Percentiles rank a stretch among this genome's conserved stretches.
phyloP scores from a whole-genome alignment of 345 rosid species.

The Acer yangbiense region DNA sequence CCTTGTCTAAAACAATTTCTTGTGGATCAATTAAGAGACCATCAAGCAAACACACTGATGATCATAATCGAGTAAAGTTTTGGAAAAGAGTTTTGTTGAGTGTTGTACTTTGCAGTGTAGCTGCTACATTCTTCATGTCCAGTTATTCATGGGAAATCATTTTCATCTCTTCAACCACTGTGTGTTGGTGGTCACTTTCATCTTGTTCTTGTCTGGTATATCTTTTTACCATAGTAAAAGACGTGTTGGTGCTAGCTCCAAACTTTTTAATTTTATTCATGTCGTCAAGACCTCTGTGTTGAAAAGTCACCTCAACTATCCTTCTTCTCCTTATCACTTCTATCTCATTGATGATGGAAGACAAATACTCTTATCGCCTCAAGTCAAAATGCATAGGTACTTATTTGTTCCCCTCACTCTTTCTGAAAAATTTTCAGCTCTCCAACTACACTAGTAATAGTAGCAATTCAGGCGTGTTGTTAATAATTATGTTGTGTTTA shows the following conservation, averaged over 20 bases:
- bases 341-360: neutral
- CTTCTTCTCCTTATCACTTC: neutral
- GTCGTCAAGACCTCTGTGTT: neutral
- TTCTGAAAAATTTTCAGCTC: too few relatives aligned
- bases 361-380: neutral
- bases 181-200: neutral
- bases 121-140: neutral
- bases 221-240: too few relatives aligned
- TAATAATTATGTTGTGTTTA: too few relatives aligned
- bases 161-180: neutral
- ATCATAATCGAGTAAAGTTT: neutral
- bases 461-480: too few relatives aligned
- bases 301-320: neutral
- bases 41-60: too few relatives aligned
- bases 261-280: neutral
- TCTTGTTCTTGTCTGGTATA: too few relatives aligned
- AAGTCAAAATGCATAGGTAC: neutral
- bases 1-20: too few relatives aligned
- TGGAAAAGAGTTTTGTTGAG: neutral
- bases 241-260: too few relatives aligned
- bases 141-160: rapidly evolving
- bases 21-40: too few relatives aligned
- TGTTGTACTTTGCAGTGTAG: neutral
- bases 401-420: neutral
- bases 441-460: too few relatives aligned